Evolutionary conservation across 176 grass and related monocot genomes (phyloP), one percentile per base, ranked within the genome.

Genomic region (Triticum timopheevii): DNA sequence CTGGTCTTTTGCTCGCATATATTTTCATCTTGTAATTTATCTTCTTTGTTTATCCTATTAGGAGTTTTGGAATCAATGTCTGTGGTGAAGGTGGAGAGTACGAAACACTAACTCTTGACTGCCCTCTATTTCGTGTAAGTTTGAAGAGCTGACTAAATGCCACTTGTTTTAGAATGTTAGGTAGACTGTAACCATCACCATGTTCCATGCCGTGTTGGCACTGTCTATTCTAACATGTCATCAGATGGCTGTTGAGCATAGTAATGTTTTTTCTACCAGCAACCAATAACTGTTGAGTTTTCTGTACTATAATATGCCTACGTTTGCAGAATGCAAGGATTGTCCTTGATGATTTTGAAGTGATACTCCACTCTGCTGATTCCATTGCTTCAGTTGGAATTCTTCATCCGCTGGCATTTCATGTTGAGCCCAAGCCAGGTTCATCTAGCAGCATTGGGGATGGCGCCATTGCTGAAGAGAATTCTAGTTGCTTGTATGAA

Each of bases 41-140:
- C 52, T 71, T 81, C 82, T 82, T 82, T 73, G 45, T 86, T 88
- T 79, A 52, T 40, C 74, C 73, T 49, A 47, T 65, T 93, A 98
- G 93, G 90, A 88, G 82, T 92, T 98, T 86, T 94, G 96, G 93
- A 84, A 98, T 98, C 93, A 95, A 98, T 90, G 93, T 98, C 52
- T 96, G 93, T 73, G 92, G 96, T 69, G 93, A 98, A 95, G 96
- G 93, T 86, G 93, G 96, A 91, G 96, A 98, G 89, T 98, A 98
- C 70, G 96, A 98, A 92, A 95, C 96, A 63, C 74, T 98, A 82
- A 98, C 96, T 80, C 96, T 98, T 86, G 93, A 98, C 76, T 98
- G 96, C 92, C 96, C 96, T 88, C 84, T 98, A 16, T 98, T 98
- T 87, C 75, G 63, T 87, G 96, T 98, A 92, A 95, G 91, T 94